Evolutionary conservation across 441 rosid genomes (phyloP), one percentile per base, ranked within the genome.

Genomic region (Viola pubescens): DNA sequence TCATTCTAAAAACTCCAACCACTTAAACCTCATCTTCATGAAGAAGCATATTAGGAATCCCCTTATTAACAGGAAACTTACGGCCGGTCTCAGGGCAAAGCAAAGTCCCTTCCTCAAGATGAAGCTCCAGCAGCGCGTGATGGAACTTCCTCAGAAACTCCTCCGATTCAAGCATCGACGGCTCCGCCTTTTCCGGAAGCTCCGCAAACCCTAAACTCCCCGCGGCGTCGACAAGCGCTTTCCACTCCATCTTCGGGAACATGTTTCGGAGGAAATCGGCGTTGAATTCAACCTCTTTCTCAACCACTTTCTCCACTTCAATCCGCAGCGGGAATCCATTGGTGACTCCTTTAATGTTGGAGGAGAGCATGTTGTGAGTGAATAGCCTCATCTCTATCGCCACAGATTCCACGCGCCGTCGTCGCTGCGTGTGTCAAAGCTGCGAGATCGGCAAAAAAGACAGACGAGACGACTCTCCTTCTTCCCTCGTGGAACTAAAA

Each of bases 21-120:
- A 1, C 60, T 81, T 78, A 91, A 64, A 89, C 94, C 78, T 91
- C 95, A 54, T 89, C 98, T 56, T 91, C 98, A 16, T 78, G 97
- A 7, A 89, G 95, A 73, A 91, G 88, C 98, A 92, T 87, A 74
- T 87, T 89, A 2, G 97, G 98, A 51, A 92, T 87, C 7, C 95
- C 97, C 59, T 85, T 87, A 38, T 37, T 87, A 37, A 89, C 95
- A 2, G 97, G 94, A 56, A 89, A 87, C 73, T 73, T 85, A 37
- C 95, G 66, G 4, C 86, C 97, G 0, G 97, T 84, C 78, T 87
- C 85, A 1, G 96, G 97, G 53, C 97, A 90, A 52, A 88, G 80
- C 54, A 90, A 83, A 13, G 91, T 80, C 9, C 98, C 90, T 60
- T 92, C 96, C 64, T 89, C 92, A 0, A 92, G 85, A 54, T 87